These are phyloP conservation scores for Balakata baccata DNA, from an alignment of 345 rosid species.

Conservation along the genomic window DNA sequence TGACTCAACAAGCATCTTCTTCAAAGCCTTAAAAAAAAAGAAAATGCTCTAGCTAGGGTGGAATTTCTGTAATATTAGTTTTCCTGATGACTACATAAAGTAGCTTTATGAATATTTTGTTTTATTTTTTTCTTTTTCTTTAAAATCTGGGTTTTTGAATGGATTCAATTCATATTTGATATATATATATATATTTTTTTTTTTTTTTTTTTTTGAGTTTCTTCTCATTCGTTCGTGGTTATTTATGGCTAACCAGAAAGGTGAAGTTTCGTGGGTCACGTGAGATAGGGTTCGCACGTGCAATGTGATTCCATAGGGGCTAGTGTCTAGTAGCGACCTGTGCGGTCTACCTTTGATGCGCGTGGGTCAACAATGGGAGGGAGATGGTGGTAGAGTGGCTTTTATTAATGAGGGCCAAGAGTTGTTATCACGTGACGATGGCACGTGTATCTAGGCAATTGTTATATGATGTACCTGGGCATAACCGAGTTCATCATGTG, in stretches of 20 bases:
- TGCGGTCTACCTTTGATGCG: background rate
- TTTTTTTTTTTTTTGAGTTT: no score
- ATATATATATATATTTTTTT: no score
- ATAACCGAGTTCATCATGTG: no score
- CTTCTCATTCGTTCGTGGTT: no score
- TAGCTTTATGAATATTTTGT: background rate
- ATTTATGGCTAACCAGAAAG: no score
- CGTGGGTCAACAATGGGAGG: background rate
- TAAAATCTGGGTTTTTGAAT: no score
- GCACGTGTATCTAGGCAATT: slow-evolving; percentile 10
- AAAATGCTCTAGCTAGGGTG: no score
- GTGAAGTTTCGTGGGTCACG: background rate
- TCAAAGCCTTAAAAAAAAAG: slow-evolving; percentile 19
- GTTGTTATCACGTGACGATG: background rate
- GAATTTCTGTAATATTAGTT: background rate
- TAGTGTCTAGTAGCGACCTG: no score
- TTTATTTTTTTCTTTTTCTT: background rate
- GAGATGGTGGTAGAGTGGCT: background rate
- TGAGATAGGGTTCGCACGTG: background rate
- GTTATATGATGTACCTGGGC: no score
- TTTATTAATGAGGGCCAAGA: background rate
- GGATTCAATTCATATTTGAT: no score
- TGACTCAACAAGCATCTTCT: slow-evolving; percentile 38
- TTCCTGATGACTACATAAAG: background rate
- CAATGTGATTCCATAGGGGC: background rate